Evolutionary conservation across 2,329 filamentous ascomycete species (phyloP), one percentile per base, ranked within the genome.

Genomic region (Exophiala viscosa): DNA sequence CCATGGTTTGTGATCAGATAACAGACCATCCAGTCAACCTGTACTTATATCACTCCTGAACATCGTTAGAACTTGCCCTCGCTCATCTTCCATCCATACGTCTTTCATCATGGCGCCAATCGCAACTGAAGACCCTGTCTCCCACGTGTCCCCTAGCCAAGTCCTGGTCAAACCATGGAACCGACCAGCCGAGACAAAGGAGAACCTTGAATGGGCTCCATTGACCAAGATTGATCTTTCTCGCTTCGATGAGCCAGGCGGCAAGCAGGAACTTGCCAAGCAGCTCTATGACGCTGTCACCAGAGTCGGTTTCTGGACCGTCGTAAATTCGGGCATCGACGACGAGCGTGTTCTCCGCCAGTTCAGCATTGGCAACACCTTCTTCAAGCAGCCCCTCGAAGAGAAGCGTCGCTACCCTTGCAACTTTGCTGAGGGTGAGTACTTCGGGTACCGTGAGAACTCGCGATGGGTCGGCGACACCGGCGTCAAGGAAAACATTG

Each of bases 201-300:
- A 59, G 46, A 45, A 55, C 38, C 54, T 67, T 2, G 64, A 65
- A 9, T 82, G 79, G 76, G 76, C 79, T 0, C 76, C 81, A 47
- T 70, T 83, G 2, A 73, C 76, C 4, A 80, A 77, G 1, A 72
- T 83, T 6, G 79, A 83, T 60, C 71, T 83, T 2, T 76, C 76
- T 32, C 72, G 73, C 28, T 83, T 80, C 61, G 73, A 78, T 23
- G 63, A 73, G 38, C 77, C 78, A 0, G 78, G 75, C 0, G 79
- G 80, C 3, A 82, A 81, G 59, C 69, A 80, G 54, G 68, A 70
- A 34, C 66, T 84, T 0, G 77, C 79, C 2, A 70, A 73, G 34
- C 76, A 82, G 58, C 71, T 84, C 1, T 74, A 77, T 41, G 76
- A 82, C 46, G 80, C 80, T 0, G 75, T 79, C 10, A 66, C 65